Base-by-base conservation (phyloP, 2,329 filamentous ascomycete genomes). In the Aspergillus niger region DNA sequence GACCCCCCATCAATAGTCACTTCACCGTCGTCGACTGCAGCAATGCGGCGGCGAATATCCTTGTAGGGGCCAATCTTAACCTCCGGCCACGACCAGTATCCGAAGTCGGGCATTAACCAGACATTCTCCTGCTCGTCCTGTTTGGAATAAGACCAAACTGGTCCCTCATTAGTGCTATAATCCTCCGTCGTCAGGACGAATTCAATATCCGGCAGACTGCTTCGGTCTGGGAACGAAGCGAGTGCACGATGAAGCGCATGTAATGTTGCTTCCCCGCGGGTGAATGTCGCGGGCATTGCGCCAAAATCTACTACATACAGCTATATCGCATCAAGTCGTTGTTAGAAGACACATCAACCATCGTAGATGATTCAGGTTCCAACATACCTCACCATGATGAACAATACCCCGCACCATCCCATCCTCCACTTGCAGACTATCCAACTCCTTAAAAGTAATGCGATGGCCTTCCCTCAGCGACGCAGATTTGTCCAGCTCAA, bases 91-190 rank as follows among this genome's bases (percentile, higher is more conserved):
- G 78, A 75, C 80, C 81, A 85, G 71, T 81, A 83, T 36, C 80
- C 82, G 64, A 84, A 84, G 64, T 84, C 82, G 0, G 82, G 82
- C 70, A 84, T 83, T 20, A 84, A 70, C 82, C 82, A 84, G 47
- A 75, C 70, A 13, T 75, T 68, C 7, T 69, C 69, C 36, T 80
- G 74, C n/a, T 75, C 72, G 8, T 74, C 69, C 38, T 64, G 72
- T 51, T 73, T 76, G 3, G 79, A 76, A 63, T 80, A 82, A 5
- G 76, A 75, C 81, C 81, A 80, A 0, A 82, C 52, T 28, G 79
- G 72, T 0, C 67, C 65, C 22, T 41, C 59, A n/a, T 43, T 69
- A 13, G 73, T 67, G 48, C 74, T 73, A 39, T 72, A 77, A 64
- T 83, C 81, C 58, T 83, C 79, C 2, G 79, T 72, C 15, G 76